phyloP scores from a whole-genome alignment of 2,329 filamentous ascomycete species.

The Neonectria neomacrospora region DNA sequence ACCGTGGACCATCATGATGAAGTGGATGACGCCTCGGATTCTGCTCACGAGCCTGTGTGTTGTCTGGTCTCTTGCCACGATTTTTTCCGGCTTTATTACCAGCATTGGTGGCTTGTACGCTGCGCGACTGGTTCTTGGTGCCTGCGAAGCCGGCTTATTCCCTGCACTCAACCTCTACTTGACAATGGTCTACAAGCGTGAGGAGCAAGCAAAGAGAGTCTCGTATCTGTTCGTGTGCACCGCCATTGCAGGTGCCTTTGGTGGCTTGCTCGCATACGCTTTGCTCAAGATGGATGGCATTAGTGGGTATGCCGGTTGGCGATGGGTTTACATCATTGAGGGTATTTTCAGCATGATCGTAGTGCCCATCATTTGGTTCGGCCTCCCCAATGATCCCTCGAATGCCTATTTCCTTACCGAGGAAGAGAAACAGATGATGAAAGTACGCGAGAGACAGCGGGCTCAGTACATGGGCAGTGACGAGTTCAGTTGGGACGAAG shows the following conservation, averaged over 20 bases:
- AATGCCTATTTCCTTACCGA: slow-evolving; percentile 17
- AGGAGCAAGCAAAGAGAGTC: slow-evolving; percentile 65
- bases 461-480: slow-evolving; percentile 59
- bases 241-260: slow-evolving; percentile 59
- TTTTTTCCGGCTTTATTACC: slow-evolving; percentile 46
- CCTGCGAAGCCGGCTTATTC: slow-evolving; percentile 42
- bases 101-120: slow-evolving; percentile 44
- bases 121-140: slow-evolving; percentile 35
- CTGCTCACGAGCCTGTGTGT: slow-evolving; percentile 44
- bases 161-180: slow-evolving; percentile 44
- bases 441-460: slow-evolving; percentile 13
- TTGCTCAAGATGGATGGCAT: slow-evolving; percentile 58
- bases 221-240: slow-evolving; percentile 61
- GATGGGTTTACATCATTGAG: slow-evolving; percentile 63
- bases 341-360: slow-evolving; percentile 42
- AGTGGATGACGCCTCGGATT: slow-evolving; percentile 47
- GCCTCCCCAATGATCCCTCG: slow-evolving; percentile 16
- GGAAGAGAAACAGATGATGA: slow-evolving; percentile 17
- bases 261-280: slow-evolving; percentile 59
- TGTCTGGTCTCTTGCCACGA: slow-evolving; percentile 44
- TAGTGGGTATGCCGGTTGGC: slow-evolving; percentile 57
- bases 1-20: slow-evolving; percentile 48
- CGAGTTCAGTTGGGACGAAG: slow-evolving; percentile 62
- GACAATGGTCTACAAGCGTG: slow-evolving; percentile 52
- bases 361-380: slow-evolving; percentile 18